phyloP scores from a whole-genome alignment of 352 stramenopile genomes.

The Phytophthora aleatoria region DNA sequence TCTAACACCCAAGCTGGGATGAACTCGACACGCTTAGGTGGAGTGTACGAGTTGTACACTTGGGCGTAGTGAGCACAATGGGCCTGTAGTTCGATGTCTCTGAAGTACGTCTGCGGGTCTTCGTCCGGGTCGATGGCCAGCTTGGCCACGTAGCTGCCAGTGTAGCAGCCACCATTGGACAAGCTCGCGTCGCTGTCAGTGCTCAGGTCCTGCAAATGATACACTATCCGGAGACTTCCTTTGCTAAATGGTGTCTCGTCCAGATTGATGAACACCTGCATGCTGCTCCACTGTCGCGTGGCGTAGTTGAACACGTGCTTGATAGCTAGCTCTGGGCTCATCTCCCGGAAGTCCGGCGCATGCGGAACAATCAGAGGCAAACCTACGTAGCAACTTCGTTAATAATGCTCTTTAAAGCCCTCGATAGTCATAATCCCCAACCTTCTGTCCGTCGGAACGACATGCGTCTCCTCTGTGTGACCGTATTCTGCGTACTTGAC shows the following conservation, averaged over 20 bases:
- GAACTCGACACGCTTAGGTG: conserved; percentile 84
- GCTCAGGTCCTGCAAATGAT: conserved; percentile 77
- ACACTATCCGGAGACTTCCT: conserved; percentile 79
- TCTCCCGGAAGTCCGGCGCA: conserved; percentile 63
- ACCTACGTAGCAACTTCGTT: conserved; percentile 22
- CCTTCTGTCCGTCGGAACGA: conserved; percentile 42
- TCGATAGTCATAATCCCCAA: conserved; percentile 1
- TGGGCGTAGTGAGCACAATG: conserved; percentile 85
- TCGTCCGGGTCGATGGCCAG: conserved; percentile 87
- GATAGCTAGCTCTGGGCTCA: conserved; percentile 61
- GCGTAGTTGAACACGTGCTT: conserved; percentile 87
- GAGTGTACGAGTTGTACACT: conserved; percentile 88
- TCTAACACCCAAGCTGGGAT: conserved; percentile 86
- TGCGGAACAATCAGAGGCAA: conserved; percentile 83
- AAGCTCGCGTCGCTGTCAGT: conserved; percentile 24
- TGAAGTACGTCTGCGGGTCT: conserved; percentile 89
- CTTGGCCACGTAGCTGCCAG: conserved; percentile 83
- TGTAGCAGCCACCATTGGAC: conserved; percentile 32
- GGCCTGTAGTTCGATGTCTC: conserved; percentile 87
- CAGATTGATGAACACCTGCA: conserved; percentile 69
- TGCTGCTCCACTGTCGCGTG: conserved; percentile 72
- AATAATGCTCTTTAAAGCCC: background rate
- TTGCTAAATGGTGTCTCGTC: conserved; percentile 87
- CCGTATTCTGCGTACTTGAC: conserved; percentile 36
- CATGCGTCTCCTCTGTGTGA: conserved; percentile 40